Evolutionary conservation across 169 alveolate genomes (phyloP).

Genomic region (Plasmodium vinckei): DNA sequence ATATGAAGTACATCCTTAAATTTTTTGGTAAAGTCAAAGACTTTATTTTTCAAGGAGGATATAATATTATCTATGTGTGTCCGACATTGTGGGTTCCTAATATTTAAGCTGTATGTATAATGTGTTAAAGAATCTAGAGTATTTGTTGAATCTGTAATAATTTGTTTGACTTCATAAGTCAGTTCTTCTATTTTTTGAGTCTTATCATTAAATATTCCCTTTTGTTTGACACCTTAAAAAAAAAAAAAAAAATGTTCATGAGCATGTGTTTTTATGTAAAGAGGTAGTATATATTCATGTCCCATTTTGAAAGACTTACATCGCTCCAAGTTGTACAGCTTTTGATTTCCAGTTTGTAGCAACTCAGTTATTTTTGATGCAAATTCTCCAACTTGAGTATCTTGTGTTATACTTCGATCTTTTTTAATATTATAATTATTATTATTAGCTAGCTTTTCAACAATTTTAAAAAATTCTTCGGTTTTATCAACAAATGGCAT

Average conservation of each 20-base stretch:
- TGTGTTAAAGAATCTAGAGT: conserved; percentile 22
- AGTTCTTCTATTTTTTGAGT: conserved; percentile 78
- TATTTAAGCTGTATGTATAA: conserved; percentile 21
- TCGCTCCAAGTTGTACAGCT: conserved; percentile 76
- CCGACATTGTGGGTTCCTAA: conserved; percentile 41
- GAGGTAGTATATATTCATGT: neutral
- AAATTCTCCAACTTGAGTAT: conserved; percentile 75
- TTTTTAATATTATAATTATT: conserved; percentile 35
- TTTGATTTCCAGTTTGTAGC: conserved; percentile 76
- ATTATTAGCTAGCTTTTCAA: conserved; percentile 33
- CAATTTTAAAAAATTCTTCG: conserved; percentile 57
- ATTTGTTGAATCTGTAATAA: conserved; percentile 76
- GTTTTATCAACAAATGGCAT: conserved; percentile 72
- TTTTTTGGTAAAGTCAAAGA: conserved; percentile 78
- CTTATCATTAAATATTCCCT: conserved; percentile 81
- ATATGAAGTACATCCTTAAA: conserved; percentile 83
- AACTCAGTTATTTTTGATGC: conserved; percentile 80
- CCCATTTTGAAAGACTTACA: conserved; percentile 8
- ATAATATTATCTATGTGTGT: conserved; percentile 52
- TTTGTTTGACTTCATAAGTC: conserved; percentile 79
- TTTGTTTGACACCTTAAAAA: conserved; percentile 73
- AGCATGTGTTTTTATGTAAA: neutral
- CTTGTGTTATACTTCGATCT: conserved; percentile 43
- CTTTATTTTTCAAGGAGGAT: conserved; percentile 38
- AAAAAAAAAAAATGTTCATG: neutral